phyloP scores from a whole-genome alignment of 805 yeast genomes.

The Metschnikowia chrysomelidarum region DNA sequence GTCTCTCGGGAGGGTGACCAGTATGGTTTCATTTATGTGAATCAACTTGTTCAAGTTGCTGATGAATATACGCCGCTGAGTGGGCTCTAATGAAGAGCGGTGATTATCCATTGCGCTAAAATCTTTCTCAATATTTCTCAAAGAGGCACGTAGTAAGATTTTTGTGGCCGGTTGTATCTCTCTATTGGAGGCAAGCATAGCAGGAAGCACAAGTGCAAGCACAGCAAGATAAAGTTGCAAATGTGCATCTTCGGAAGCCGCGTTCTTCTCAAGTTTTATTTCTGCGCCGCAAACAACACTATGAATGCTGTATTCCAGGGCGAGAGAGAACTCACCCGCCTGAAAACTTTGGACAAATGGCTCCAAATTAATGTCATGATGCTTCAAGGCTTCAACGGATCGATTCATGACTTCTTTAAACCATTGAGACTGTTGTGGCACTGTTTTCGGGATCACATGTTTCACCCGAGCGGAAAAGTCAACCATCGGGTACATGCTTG shows the following conservation, averaged over 20 bases:
- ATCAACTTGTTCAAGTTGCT: too few relatives aligned
- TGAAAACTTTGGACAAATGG: background rate
- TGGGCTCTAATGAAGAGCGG: too few relatives aligned
- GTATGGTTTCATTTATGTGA: too few relatives aligned
- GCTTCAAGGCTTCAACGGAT: background rate
- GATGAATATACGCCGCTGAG: too few relatives aligned
- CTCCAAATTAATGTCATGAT: background rate
- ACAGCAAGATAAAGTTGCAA: conserved; percentile 2
- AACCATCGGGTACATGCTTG: background rate
- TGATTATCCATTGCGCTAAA: too few relatives aligned
- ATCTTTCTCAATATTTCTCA: background rate
- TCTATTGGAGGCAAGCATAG: background rate
- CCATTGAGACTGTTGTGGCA: conserved; percentile 3
- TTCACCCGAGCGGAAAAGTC: background rate
- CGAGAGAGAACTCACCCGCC: background rate
- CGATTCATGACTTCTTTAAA: background rate
- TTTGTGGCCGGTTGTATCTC: background rate
- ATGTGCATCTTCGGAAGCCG: background rate
- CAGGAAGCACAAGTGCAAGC: background rate
- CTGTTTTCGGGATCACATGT: background rate
- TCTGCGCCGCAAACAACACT: background rate
- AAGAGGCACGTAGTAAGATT: background rate
- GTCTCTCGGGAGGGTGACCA: too few relatives aligned
- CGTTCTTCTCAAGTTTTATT: background rate
- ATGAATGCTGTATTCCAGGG: background rate